Conservation (phyloP, 2,329 filamentous ascomycete species). For the Talaromyces sp. region DNA sequence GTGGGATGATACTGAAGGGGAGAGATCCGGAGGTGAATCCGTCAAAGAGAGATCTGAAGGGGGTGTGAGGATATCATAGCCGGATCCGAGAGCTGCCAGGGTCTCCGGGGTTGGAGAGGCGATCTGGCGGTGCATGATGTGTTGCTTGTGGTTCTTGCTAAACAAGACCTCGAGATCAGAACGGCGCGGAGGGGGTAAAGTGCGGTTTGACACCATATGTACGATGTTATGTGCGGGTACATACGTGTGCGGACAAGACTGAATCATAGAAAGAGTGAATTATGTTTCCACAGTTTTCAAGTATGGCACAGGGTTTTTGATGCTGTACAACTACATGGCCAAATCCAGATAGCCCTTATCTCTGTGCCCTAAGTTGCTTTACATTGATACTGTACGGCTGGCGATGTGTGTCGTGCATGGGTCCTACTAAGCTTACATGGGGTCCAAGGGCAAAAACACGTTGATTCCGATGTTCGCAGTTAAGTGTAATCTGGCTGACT, state of each 20-base stretch:
- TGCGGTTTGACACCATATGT: neutral
- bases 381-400: neutral
- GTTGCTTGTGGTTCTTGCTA: neutral
- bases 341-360: conserved; percentile 65
- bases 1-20: neutral
- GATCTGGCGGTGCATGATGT: neutral
- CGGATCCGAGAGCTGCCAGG: neutral
- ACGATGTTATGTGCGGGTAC: neutral
- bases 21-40: neutral
- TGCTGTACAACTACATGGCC: neutral
- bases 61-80: neutral
- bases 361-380: neutral
- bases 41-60: neutral
- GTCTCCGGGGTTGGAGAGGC: neutral
- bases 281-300: neutral
- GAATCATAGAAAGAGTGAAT: neutral
- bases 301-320: neutral
- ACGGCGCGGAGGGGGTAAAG: neutral
- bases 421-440: conserved; percentile 1
- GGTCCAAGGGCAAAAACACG: conserved; percentile 48
- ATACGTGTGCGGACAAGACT: neutral
- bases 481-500: neutral
- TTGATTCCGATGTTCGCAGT: conserved; percentile 65
- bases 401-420: neutral
- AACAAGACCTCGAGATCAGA: neutral